Base-by-base conservation (phyloP, 306 rosid species). In the Abrus pulchellus region DNA sequence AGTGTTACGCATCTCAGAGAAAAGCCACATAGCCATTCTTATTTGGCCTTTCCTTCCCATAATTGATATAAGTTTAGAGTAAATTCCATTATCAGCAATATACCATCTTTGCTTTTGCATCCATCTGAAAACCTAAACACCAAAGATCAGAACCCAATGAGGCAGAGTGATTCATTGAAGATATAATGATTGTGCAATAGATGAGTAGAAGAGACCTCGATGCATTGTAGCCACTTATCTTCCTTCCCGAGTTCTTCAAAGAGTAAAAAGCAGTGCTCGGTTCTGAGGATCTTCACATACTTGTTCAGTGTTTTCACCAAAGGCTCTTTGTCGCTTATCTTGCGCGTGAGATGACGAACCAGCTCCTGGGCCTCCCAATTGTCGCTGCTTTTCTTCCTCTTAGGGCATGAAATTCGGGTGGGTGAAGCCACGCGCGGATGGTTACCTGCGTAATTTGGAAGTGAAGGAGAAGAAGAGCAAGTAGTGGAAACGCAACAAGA, bases 21-120 rank as follows among this genome's bases (percentile, higher is more conserved):
- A 95, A 61, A 93, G 96, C 99, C 99, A 94, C 94, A 91, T 91
- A 6, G 99, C 97, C 93, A 91, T 82, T 59, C 99, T 88, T 12
- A 85, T 93, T 83, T 95, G 97, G 33, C 99, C 98, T 83, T 91
- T 90, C 89, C 88, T 93, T 41, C 97, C 97, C 99, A 91, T 91
- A 33, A 95, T 89, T 2, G 97, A 91, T 43, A 94, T 94, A 61
- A 94, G 80, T 78, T 93, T 94, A 0, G 99, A 94, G 87, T 91
- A 94, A 71, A 95, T 81, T 9, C 98, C 99, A 75, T 95, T 91
- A 80, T 95, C 99, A 43, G 97, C 96, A 50, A 90, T 76, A 78
- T 95, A 95, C 99, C 99, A 95, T 0, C 97, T 85, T 59, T 95
- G 99, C 76, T 84, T 93, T 85, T 93, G 98, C 99, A 95, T 95